Evolutionary conservation across 1,139 yeast genomes (phyloP).

Genomic region (Torulaspora pretoriensis): DNA sequence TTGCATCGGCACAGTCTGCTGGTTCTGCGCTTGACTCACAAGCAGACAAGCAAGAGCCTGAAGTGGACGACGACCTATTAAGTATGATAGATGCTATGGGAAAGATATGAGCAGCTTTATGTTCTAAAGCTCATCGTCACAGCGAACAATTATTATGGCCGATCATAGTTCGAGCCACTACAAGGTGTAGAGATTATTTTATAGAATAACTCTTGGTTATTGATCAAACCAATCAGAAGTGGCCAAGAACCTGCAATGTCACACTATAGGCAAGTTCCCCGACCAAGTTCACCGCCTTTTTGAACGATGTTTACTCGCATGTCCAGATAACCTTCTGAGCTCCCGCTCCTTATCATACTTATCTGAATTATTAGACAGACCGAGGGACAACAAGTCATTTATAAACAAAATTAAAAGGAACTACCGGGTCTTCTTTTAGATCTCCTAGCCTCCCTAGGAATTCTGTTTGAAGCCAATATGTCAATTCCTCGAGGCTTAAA

Average conservation of each 20-base stretch:
- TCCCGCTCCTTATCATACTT: conserved; percentile 4
- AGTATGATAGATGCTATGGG: conserved; percentile 29
- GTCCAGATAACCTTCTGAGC: neutral
- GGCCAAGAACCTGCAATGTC: no score
- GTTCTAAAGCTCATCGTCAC: no score
- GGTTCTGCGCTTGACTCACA: neutral
- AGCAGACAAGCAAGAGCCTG: conserved; percentile 12
- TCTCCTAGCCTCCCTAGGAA: no score
- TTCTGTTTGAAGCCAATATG: neutral
- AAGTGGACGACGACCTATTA: conserved; percentile 29
- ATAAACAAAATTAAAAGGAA: neutral
- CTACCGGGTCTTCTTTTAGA: neutral
- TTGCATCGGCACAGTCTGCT: neutral
- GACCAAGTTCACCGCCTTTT: neutral
- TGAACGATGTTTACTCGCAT: neutral
- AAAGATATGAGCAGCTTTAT: conserved; percentile 4
- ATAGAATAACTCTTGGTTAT: no score
- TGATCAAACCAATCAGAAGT: no score
- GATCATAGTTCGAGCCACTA: no score
- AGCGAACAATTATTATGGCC: no score
- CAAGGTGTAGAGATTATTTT: no score
- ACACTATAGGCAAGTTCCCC: no score
- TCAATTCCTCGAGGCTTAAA: conserved; percentile 8
- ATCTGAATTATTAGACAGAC: neutral
- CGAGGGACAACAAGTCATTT: neutral